A percentile compares a stretch with the other conserved stretches of the same genome.
Conservation (phyloP, 2,329 filamentous ascomycete genomes). For the Rutstroemia sp. region DNA sequence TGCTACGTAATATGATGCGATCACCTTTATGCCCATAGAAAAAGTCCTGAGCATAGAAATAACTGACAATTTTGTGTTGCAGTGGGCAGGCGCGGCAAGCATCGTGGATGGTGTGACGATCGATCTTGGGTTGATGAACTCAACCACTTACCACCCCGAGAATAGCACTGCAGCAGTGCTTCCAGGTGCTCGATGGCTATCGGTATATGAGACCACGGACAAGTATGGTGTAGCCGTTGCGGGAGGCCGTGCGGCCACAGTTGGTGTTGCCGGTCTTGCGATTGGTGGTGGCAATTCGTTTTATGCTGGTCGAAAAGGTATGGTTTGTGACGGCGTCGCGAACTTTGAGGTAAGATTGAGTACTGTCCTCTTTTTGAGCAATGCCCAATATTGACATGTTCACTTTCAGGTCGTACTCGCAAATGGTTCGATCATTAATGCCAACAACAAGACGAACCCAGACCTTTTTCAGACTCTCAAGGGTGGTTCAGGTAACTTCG, state of each 20-base stretch:
- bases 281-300: constrained; percentile 20
- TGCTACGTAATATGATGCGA: not conserved
- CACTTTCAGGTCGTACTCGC: constrained; percentile 30
- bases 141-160: constrained; percentile 24
- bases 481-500: constrained; percentile 38
- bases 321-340: constrained; percentile 13
- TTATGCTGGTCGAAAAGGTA: constrained; percentile 16
- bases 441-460: constrained; percentile 34
- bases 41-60: not conserved
- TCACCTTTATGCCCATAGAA: not conserved
- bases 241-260: constrained; percentile 11
- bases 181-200: constrained; percentile 32
- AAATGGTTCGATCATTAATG: constrained; percentile 40
- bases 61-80: not conserved
- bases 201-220: not conserved
- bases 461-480: constrained; percentile 48
- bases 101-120: constrained; percentile 42
- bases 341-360: constrained; percentile 7
- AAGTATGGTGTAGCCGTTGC: constrained; percentile 5
- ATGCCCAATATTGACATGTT: not conserved
- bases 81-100: constrained; percentile 40
- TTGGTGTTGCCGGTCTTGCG: constrained; percentile 17
- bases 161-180: constrained; percentile 29
- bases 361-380: not conserved
- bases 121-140: constrained; percentile 33